Percentiles rank a stretch among this genome's conserved stretches.
Evolutionary conservation across 202 grass and related monocot genomes (phyloP).

Genomic region (Carex sylvatica): DNA sequence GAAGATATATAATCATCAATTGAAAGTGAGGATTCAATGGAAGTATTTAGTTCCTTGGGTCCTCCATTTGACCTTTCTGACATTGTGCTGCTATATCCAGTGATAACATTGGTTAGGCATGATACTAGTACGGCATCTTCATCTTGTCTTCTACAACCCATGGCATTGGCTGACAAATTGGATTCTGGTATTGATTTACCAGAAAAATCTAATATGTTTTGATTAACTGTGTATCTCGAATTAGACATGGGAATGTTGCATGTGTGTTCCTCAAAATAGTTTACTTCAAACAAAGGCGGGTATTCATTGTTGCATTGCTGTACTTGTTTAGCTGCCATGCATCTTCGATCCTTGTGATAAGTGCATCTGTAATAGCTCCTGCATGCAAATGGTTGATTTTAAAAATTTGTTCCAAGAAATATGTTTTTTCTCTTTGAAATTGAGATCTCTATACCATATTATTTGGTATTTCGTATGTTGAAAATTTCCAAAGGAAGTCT

Average conservation of each 20-base stretch:
- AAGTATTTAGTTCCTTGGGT: neutral
- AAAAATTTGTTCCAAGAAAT: neutral
- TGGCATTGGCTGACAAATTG: neutral
- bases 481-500: neutral
- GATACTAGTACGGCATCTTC: neutral
- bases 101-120: slow-evolving; percentile 19
- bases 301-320: slow-evolving; percentile 31
- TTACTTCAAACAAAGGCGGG: slow-evolving; percentile 32
- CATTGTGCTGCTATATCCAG: neutral
- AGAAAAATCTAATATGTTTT: slow-evolving; percentile 19
- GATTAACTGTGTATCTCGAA: neutral
- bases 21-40: neutral
- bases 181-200: neutral
- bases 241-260: slow-evolving; percentile 29
- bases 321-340: slow-evolving; percentile 56
- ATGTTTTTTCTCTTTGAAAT: neutral
- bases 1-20: neutral
- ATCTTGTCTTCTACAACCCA: slow-evolving; percentile 1
- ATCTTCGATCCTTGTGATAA: slow-evolving; percentile 37
- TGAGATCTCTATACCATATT: neutral
- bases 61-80: neutral
- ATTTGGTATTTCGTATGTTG: neutral
- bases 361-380: slow-evolving; percentile 75
- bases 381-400: slow-evolving; percentile 30
- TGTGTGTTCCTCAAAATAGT: slow-evolving; percentile 61